Conservation (phyloP, 129 eudicot species). For the Ambrosia trifida region DNA sequence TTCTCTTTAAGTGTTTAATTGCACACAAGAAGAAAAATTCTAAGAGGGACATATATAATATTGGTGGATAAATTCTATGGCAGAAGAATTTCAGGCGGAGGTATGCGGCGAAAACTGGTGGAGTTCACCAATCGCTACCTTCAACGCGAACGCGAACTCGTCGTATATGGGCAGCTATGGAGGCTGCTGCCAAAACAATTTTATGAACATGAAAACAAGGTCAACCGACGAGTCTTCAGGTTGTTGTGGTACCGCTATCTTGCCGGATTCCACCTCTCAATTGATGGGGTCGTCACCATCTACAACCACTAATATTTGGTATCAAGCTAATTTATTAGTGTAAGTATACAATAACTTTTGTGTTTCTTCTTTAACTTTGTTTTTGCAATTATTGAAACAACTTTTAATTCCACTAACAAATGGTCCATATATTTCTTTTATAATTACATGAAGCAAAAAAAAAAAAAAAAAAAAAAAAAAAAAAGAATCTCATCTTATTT, state of each 20-base stretch:
- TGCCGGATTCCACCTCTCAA: slow-evolving; percentile 35
- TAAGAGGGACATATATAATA: not conserved
- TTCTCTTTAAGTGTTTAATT: not conserved
- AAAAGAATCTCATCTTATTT: slow-evolving; percentile 34
- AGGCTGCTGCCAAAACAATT: slow-evolving; percentile 27
- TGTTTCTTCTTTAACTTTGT: slow-evolving; percentile 32
- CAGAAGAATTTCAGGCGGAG: slow-evolving; percentile 44
- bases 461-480: slow-evolving; percentile 10
- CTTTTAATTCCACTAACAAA: slow-evolving; percentile 38
- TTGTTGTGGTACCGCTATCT: slow-evolving; percentile 19
- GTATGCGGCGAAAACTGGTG: slow-evolving; percentile 38
- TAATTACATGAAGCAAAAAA: slow-evolving; percentile 32
- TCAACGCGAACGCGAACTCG: slow-evolving; percentile 7
- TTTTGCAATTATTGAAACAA: slow-evolving; percentile 35
- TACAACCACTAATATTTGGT: slow-evolving; percentile 30
- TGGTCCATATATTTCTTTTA: slow-evolving; percentile 36
- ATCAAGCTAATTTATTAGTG: slow-evolving; percentile 42
- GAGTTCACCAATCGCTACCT: slow-evolving; percentile 32
- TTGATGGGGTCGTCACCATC: not conserved
- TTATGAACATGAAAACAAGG: slow-evolving; percentile 31
- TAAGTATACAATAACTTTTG: slow-evolving; percentile 36
- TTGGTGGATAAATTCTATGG: slow-evolving; percentile 18
- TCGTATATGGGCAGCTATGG: slow-evolving; percentile 17
- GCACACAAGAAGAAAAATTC: not conserved
- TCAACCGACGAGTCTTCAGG: slow-evolving; percentile 37